Base-by-base conservation (phyloP, 768 basidiomycete species). In the Calocybe cyanea region DNA sequence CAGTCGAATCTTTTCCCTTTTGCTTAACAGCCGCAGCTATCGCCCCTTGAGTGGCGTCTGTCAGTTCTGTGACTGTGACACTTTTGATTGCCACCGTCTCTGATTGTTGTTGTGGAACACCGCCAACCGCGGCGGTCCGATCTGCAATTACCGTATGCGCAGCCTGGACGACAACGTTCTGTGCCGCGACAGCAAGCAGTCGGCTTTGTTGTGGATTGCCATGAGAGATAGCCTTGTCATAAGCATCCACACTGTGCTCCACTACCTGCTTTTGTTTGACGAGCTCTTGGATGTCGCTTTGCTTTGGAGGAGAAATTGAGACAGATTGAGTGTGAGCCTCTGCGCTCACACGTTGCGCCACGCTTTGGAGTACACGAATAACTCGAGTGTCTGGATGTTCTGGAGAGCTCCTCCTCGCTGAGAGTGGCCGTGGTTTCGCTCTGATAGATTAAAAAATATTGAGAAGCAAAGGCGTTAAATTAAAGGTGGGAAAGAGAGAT, bases 201-300 rank as follows among this genome's bases (percentile, higher is more conserved):
- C 82, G 63, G 65, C 69, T 72, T 50, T 77, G 75, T 31, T 71
- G 56, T 41, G 72, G 71, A 28, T 11, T 28, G 25, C 11, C 11
- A 38, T 68, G 75, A 4, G 52, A 25, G 35, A 82, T 72, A 44
- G 82, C 87, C 48, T 78, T 76, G 61, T 87, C 85, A 54, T 89
- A 80, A 11, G 87, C 89, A 53, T 85, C 74, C 11, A 87, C 85
- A 2, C 89, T 76, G 49, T 72, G 67, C 45, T 75, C 72, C 21
- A 92, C 72, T 46, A 91, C 85, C 53, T 88, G 81, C 56, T 86
- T 87, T 68, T 91, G 88, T 62, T 87, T 87, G 40, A 78, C 83
- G 42, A 92, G 77, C 19, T 81, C 81, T 57, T 85, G 78, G 9
- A 87, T 61, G 53, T 83, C 64, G 45, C 61, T 63, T 46, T 64